These are phyloP conservation scores for Leccinellum rugosiceps DNA, from an alignment of 768 basidiomycete genomes.

Conservation along the genomic window DNA sequence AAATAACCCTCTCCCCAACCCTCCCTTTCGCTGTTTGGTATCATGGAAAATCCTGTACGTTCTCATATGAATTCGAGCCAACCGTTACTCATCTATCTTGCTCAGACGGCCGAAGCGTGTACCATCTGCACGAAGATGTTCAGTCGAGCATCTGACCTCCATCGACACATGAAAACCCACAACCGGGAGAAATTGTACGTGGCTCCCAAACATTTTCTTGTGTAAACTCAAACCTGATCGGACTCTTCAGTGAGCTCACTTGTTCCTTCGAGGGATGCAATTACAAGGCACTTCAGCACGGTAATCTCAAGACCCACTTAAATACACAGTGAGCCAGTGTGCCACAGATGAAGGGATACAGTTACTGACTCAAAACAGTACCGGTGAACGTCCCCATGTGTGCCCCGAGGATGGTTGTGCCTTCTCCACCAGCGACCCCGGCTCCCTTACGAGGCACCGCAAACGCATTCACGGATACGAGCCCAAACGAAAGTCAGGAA, in stretches of 20 bases:
- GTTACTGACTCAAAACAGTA: constrained; percentile 8
- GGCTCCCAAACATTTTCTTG: neutral
- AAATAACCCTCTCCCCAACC: too few relatives aligned
- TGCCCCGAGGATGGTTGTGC: constrained; percentile 18
- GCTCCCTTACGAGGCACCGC: constrained; percentile 22
- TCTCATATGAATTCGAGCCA: neutral
- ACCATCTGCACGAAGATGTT: constrained; percentile 11
- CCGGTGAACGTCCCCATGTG: constrained; percentile 4
- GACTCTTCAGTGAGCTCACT: constrained; percentile 15
- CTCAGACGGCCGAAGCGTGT: neutral
- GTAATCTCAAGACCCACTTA: constrained; percentile 25
- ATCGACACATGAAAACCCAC: constrained; percentile 28
- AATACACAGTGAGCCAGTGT: constrained; percentile 28
- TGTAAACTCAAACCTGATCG: neutral
- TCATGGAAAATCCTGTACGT: neutral
- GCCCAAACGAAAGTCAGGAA: constrained; percentile 2
- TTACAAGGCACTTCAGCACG: constrained; percentile 23
- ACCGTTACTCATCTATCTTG: neutral
- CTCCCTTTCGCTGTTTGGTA: neutral
- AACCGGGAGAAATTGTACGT: constrained; percentile 23
- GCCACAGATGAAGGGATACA: neutral
- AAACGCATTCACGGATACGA: constrained; percentile 15
- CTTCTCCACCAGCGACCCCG: constrained; percentile 15
- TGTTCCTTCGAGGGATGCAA: constrained; percentile 22
- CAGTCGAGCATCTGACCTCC: constrained; percentile 24